phyloP scores from a whole-genome alignment of 1,284 basidiomycete genomes.

The Cryptococcus depauperatus region DNA sequence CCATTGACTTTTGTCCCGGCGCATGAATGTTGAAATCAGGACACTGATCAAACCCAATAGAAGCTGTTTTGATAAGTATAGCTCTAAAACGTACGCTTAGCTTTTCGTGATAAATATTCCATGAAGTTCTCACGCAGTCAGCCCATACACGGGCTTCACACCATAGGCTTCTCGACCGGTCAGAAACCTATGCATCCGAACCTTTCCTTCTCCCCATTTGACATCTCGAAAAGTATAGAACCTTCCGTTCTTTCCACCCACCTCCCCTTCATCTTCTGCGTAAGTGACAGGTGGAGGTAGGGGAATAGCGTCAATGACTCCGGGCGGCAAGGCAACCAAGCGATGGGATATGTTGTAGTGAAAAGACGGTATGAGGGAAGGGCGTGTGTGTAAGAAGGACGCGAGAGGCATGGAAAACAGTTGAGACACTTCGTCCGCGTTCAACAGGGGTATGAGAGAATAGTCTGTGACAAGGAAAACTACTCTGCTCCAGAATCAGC shows the following conservation, averaged over 20 bases:
- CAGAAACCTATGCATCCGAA: conserved; percentile 65
- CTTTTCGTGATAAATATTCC: neutral
- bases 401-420: conserved; percentile 73
- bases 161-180: conserved; percentile 72
- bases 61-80: conserved; percentile 62
- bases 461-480: conserved; percentile 67
- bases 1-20: conserved; percentile 51
- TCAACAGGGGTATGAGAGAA: conserved; percentile 60
- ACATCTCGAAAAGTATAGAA: conserved; percentile 62
- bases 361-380: conserved; percentile 52
- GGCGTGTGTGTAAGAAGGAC: conserved; percentile 59
- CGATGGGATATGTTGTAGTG: conserved; percentile 31
- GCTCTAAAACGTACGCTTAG: conserved; percentile 45
- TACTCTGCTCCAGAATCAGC: conserved; percentile 50
- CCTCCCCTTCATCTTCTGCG: conserved; percentile 8
- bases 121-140: conserved; percentile 60
- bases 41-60: conserved; percentile 53
- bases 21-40: conserved; percentile 60
- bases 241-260: conserved; percentile 31
- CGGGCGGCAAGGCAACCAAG: conserved; percentile 11
- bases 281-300: conserved; percentile 21
- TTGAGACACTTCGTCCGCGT: conserved; percentile 63
- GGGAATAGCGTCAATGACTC: conserved; percentile 8
- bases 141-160: conserved; percentile 70
- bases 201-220: conserved; percentile 43